phyloP scores from a whole-genome alignment of 345 rosid species.

The Chamaenerion angustifolium region DNA sequence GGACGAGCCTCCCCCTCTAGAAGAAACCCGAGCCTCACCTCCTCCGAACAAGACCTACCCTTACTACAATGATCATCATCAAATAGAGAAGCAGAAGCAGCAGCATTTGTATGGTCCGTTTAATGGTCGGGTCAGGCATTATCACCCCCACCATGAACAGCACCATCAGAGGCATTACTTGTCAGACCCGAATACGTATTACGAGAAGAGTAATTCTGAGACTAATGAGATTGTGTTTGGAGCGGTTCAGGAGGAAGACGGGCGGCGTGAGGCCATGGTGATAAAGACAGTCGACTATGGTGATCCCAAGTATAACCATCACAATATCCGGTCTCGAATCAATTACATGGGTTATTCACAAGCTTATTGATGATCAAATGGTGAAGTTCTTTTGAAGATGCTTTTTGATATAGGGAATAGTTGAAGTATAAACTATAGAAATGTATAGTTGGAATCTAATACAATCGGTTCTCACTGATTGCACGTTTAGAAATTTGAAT shows the following conservation, averaged over 20 bases:
- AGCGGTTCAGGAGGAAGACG: constrained; percentile 83
- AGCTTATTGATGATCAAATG: constrained; percentile 1
- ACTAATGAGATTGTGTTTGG: constrained; percentile 85
- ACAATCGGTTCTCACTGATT: too few species aligned
- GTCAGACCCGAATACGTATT: constrained; percentile 34
- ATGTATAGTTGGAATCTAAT: too few species aligned
- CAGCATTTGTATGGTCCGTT: too few species aligned
- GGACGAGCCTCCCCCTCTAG: constrained; percentile 62
- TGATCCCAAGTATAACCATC: constrained; percentile 40
- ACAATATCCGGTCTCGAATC: constrained; percentile 50
- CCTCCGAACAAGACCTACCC: constrained; percentile 37
- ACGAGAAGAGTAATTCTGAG: constrained; percentile 54
- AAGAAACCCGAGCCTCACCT: constrained; percentile 41
- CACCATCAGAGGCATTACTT: constrained; percentile 24
- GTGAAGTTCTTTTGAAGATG: neutral
- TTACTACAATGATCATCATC: constrained; percentile 1
- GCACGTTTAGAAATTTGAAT: too few species aligned
- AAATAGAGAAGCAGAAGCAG: too few species aligned
- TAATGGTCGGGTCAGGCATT: constrained; percentile 1
- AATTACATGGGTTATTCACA: constrained; percentile 42
- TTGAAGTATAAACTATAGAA: neutral
- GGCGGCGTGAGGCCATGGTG: constrained; percentile 77
- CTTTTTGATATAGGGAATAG: neutral
- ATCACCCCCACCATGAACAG: constrained; percentile 24
- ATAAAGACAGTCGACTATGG: constrained; percentile 82